A percentile compares a stretch with the other conserved stretches of the same genome.
Conservation (phyloP, 768 basidiomycete species). For the Agaricus blazei region DNA sequence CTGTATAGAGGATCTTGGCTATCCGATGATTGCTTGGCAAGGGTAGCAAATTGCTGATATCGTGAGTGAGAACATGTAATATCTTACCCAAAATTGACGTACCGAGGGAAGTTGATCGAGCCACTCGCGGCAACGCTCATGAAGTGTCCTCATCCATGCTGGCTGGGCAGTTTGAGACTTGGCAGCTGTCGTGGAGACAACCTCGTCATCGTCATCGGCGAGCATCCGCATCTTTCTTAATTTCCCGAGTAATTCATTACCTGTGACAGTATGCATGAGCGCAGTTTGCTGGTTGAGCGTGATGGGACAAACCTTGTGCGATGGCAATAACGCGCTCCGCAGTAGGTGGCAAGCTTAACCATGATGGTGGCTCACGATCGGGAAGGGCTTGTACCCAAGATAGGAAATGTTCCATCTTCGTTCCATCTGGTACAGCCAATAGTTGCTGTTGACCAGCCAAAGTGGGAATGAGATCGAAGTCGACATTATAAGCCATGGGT, state of each 20-base stretch:
- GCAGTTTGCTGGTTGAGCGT: not conserved
- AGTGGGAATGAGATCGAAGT: constrained; percentile 82
- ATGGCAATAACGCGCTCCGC: constrained; percentile 91
- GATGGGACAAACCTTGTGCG: constrained; percentile 65
- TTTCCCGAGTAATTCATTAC: constrained; percentile 77
- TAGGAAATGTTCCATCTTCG: constrained; percentile 86
- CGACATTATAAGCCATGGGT: constrained; percentile 83
- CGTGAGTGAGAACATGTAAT: not conserved
- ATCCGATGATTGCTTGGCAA: constrained; percentile 62
- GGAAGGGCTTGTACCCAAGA: constrained; percentile 87
- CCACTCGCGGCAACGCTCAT: constrained; percentile 84
- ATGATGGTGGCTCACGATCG: constrained; percentile 89
- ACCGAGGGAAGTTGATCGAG: constrained; percentile 71
- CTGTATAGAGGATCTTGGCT: constrained; percentile 84
- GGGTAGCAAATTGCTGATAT: constrained; percentile 53
- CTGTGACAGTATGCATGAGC: constrained; percentile 31
- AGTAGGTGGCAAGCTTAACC: constrained; percentile 89
- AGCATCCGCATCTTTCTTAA: constrained; percentile 91
- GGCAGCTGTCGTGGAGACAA: constrained; percentile 42
- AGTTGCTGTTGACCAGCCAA: constrained; percentile 44
- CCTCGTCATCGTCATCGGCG: constrained; percentile 85
- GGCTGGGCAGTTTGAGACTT: constrained; percentile 71
- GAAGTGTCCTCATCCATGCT: constrained; percentile 89
- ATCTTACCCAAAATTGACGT: constrained; percentile 19
- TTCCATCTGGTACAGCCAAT: constrained; percentile 82